Conservation (phyloP, 2,329 filamentous ascomycete species). For the Leptographium wingfieldii region DNA sequence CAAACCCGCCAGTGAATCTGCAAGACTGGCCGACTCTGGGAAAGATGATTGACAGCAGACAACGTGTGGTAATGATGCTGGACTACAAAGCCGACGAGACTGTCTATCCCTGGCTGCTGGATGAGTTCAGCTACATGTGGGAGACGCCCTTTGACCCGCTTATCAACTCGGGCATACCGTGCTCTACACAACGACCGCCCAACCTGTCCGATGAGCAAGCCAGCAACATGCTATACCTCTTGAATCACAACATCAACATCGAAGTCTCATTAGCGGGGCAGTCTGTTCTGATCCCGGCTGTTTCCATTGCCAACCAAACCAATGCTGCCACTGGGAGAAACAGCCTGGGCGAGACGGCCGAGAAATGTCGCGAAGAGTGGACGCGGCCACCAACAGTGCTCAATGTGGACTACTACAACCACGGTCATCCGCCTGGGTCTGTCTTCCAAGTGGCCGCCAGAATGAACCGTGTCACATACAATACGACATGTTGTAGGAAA, state of each 20-base stretch:
- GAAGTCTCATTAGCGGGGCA: conserved; percentile 55
- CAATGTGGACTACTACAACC: conserved; percentile 78
- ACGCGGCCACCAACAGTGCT: conserved; percentile 61
- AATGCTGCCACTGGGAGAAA: conserved; percentile 55
- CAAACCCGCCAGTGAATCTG: conserved; percentile 55
- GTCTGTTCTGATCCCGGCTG: conserved; percentile 58
- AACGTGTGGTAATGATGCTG: conserved; percentile 68
- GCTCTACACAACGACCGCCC: conserved; percentile 65
- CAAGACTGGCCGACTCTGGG: conserved; percentile 75
- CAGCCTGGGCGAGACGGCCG: conserved; percentile 50
- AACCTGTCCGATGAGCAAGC: conserved; percentile 40
- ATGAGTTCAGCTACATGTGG: conserved; percentile 82
- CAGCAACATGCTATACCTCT: conserved; percentile 58
- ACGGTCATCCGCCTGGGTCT: conserved; percentile 50
- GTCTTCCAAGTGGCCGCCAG: conserved; percentile 63
- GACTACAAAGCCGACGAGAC: conserved; percentile 76
- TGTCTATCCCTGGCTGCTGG: conserved; percentile 68
- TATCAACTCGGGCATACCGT: conserved; percentile 51
- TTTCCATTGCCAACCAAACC: conserved; percentile 55
- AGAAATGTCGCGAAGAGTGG: conserved; percentile 52
- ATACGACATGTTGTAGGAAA: conserved; percentile 12
- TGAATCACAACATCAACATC: conserved; percentile 85
- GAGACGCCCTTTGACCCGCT: conserved; percentile 73
- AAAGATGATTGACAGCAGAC: conserved; percentile 57
- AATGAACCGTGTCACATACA: conserved; percentile 63